Conservation (phyloP, 805 yeast genomes). For the Nakazawaea pomicola region DNA sequence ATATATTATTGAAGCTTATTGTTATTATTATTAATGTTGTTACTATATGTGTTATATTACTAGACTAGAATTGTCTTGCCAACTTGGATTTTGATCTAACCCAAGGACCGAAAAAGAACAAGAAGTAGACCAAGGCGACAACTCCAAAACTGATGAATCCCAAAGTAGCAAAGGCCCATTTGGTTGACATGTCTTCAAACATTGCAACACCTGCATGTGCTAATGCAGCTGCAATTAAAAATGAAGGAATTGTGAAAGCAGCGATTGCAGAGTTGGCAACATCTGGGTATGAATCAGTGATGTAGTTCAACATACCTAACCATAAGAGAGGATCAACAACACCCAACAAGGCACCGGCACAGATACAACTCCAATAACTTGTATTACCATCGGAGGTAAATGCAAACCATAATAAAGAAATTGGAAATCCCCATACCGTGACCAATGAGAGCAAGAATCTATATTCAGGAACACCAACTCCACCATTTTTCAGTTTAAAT, state of each 20-base stretch:
- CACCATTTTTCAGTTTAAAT: conserved; percentile 26
- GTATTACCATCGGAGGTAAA: conserved; percentile 27
- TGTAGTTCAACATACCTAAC: conserved; percentile 30
- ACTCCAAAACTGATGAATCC: conserved; percentile 28
- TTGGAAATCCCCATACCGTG: conserved; percentile 32
- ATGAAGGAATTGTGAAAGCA: conserved; percentile 32
- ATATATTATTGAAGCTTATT: neutral
- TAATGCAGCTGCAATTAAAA: conserved; percentile 29
- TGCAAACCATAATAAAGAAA: conserved; percentile 30
- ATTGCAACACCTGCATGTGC: conserved; percentile 35
- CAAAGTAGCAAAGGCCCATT: conserved; percentile 29
- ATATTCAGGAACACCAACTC: conserved; percentile 29
- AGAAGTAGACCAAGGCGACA: conserved; percentile 27
- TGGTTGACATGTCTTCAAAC: conserved; percentile 31
- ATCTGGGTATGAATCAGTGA: conserved; percentile 29
- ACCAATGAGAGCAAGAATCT: conserved; percentile 27
- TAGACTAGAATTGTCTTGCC: conserved; percentile 18
- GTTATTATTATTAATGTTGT: too few species aligned
- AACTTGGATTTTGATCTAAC: conserved; percentile 26
- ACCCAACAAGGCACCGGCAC: conserved; percentile 28
- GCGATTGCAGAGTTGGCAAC: conserved; percentile 31
- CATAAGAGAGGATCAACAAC: conserved; percentile 29
- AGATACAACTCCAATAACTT: conserved; percentile 30
- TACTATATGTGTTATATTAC: too few species aligned
- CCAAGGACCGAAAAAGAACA: conserved; percentile 28